Base-by-base conservation (phyloP, 768 basidiomycete species). In the Mycena galopus region DNA sequence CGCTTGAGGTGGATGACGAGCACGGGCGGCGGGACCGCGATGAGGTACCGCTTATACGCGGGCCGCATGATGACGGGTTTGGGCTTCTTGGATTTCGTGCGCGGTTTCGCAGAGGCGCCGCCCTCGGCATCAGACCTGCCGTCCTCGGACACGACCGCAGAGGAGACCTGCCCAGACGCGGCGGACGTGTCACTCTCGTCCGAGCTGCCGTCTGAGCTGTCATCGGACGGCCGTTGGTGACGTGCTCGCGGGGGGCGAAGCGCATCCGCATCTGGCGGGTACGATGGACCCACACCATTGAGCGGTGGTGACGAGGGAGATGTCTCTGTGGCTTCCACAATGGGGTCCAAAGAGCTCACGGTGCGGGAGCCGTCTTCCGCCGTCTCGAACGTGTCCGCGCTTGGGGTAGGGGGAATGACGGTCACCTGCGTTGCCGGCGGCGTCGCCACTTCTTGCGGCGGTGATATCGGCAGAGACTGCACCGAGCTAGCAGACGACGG, bases 1-100 rank as follows among this genome's bases (percentile, higher is more conserved):
- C 97, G 89, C 84, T 98, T 98, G 60, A 98, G 88, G 76, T 98
- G 97, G 70, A 98, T 89, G 61, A 97, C 94, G 67, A 98, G 89
- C 35, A 98, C 88, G 0, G 96, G 95, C 0, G 97, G 97, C 2
- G 94, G 92, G 0, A 86, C 87, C 19, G 92, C 90, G 80, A 99
- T 94, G 70, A 99, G 91, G 82, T 98, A 99, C 16, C 97, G 94
- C 82, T 99, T 99, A 84, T 95, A 96, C 5, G 96, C 95, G 1
- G 94, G 88, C 2, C 95, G 90, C 82, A 94, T 87, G 57, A 97
- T 86, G 60, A 91, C 91, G 37, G 94, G 94, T 69, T 90, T 87
- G 11, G 73, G 69, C 44, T 80, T 83, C 53, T 75, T 79, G 3
- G 69, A 76, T 51, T 74, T 72, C 17, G 75, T 44, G 69, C 77